These are phyloP conservation scores for Kokia cookei DNA, from an alignment of 441 rosid species.

Conservation along the genomic window DNA sequence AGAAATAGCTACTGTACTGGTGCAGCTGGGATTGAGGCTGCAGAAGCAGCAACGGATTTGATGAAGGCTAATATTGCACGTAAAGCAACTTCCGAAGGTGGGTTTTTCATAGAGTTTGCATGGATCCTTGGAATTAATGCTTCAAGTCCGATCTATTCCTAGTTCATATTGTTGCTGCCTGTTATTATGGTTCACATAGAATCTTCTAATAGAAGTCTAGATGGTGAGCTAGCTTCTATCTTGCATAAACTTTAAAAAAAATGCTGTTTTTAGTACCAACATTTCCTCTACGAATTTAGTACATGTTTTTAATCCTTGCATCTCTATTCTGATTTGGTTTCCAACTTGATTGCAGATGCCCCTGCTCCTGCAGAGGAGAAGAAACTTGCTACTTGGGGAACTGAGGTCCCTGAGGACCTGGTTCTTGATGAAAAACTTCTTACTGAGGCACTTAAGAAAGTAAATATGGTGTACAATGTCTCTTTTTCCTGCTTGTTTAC, in stretches of 20 bases:
- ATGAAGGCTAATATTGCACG: slow-evolving; percentile 60
- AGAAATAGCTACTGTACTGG: slow-evolving; percentile 66
- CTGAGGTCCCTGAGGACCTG: slow-evolving; percentile 54
- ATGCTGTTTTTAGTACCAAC: background rate
- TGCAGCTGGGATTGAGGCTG: slow-evolving; percentile 61
- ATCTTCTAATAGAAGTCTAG: background rate
- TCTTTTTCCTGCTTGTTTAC: background rate
- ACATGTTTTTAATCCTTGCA: background rate
- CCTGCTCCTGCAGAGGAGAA: slow-evolving; percentile 50
- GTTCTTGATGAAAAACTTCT: slow-evolving; percentile 65
- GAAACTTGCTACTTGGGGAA: slow-evolving; percentile 72
- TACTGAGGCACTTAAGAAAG: slow-evolving; percentile 75
- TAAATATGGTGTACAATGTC: slow-evolving; percentile 9
- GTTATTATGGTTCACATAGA: background rate
- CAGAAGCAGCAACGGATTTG: slow-evolving; percentile 51
- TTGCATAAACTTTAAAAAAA: background rate
- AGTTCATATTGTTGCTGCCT: background rate
- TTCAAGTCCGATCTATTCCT: background rate
- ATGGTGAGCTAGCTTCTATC: background rate
- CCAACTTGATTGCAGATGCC: slow-evolving; percentile 26
- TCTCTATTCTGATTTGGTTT: background rate
- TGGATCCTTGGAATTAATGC: background rate
- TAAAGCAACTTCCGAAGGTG: slow-evolving; percentile 49
- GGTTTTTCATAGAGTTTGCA: background rate
- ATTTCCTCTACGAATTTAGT: background rate